Base-by-base conservation (phyloP, 2,329 filamentous ascomycete genomes). In the Penicillium corylophilum region DNA sequence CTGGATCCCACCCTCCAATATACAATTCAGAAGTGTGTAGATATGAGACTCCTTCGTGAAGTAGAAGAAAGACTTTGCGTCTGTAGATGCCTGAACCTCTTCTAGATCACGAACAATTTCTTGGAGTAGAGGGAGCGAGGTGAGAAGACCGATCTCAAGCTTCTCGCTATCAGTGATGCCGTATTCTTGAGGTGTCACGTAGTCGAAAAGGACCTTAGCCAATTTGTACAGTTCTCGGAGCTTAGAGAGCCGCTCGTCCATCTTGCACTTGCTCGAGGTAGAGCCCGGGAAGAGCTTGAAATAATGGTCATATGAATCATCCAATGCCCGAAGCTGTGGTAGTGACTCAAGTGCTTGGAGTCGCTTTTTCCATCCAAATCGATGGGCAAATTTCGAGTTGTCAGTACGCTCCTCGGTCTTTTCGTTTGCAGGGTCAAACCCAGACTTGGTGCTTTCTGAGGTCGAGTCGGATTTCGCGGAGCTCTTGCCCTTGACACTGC, bases 31-130 rank as follows among this genome's bases (percentile, higher is more conserved):
- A 5, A 99, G 82, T 5, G 94, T 99, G 76, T 99, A 99, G 57
- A 99, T 96, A 71, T 99, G 94, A 0, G 90, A 96, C 74, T 99
- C 94, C 73, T 99, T 99, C 57, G 94, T 99, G 73, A 99, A 99
- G 76, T 99, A 99, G 74, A 97, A 90, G 78, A 97, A 97, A 1
- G 88, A 93, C 69, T 96, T 96, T 40, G 92, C 91, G 60, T 95
- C 89, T 47, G 93, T 87, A 0, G 90, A 95, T 3, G 94, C 93
- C 73, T 99, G 94, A 72, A 97, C 90, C 73, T 97, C 92, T 75
- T 99, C 95, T 2, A 99, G 81, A 65, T 99, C 93, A 66, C 92
- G 88, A 6, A 99, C 94, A 63, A 99, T 96, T 74, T 99, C 94
- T 71, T 95, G 95, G 41, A 99, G 83, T 15, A 99, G 79, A 2